Evolutionary conservation across 345 rosid genomes (phyloP).

Genomic region (Syzygium aqueum): DNA sequence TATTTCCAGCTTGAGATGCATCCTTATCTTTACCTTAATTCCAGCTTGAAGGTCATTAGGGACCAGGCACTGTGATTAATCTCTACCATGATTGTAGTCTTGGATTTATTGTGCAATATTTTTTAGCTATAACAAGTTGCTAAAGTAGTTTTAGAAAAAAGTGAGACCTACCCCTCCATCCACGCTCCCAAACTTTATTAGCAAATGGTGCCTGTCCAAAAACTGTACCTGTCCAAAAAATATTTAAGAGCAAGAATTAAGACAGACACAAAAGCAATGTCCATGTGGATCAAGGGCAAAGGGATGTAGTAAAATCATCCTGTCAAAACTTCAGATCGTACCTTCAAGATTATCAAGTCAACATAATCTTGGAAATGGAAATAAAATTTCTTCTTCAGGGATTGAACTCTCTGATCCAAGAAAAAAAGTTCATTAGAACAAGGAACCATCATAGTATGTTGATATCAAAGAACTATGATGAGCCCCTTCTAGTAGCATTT

Average conservation of each 20-base stretch:
- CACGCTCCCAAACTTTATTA: slow-evolving; percentile 86
- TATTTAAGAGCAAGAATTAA: background rate
- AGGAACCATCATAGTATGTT: background rate
- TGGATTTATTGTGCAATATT: background rate
- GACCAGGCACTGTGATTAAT: background rate
- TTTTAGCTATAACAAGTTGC: background rate
- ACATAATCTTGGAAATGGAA: slow-evolving; percentile 92
- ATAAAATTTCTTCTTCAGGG: slow-evolving; percentile 88
- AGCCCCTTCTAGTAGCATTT: background rate
- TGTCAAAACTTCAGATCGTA: slow-evolving; percentile 3
- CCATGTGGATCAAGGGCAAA: background rate
- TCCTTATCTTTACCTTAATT: background rate
- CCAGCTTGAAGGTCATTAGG: background rate
- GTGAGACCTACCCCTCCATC: slow-evolving; percentile 78
- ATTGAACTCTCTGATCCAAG: slow-evolving; percentile 61
- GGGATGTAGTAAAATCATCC: background rate
- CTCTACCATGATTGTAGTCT: background rate
- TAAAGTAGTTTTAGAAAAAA: background rate
- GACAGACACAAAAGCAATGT: slow-evolving; percentile 3
- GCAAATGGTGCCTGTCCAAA: slow-evolving; percentile 89
- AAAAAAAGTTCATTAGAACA: slow-evolving; percentile 10
- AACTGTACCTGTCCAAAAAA: slow-evolving; percentile 64
- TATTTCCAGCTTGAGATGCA: background rate
- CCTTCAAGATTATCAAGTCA: slow-evolving; percentile 94
- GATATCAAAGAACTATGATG: background rate